A percentile compares a stretch with the other conserved stretches of the same genome.
phyloP scores from a whole-genome alignment of 257 asterid genomes.

The Cynanchum wilfordii region DNA sequence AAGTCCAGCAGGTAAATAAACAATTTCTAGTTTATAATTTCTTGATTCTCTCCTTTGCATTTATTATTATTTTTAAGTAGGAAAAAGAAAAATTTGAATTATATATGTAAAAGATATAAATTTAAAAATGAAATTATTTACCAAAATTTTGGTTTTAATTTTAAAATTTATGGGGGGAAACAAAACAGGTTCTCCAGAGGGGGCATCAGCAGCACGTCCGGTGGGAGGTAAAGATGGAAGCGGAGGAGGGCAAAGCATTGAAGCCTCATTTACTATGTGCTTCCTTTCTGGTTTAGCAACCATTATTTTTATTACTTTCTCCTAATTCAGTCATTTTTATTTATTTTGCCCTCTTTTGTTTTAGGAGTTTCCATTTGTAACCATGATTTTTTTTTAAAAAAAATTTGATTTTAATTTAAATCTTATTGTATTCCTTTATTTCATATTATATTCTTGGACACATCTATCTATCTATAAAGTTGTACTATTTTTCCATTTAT shows the following conservation, averaged over 20 bases:
- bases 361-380: neutral
- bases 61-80: too few species aligned
- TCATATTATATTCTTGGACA: neutral
- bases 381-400: neutral
- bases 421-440: neutral
- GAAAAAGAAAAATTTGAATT: too few species aligned
- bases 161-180: neutral
- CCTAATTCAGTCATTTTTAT: neutral
- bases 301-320: constrained; percentile 11
- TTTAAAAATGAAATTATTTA: too few species aligned
- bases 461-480: neutral
- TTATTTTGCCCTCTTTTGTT: neutral
- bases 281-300: constrained; percentile 21
- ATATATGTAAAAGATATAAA: too few species aligned
- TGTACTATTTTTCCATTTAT: neutral
- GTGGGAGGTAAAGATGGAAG: neutral
- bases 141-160: too few species aligned
- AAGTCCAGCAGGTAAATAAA: constrained; percentile 28
- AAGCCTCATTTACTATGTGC: constrained; percentile 14
- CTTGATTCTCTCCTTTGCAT: neutral
- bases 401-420: too few species aligned
- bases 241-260: constrained; percentile 7
- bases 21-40: too few species aligned
- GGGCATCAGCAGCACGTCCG: constrained; percentile 21
- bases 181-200: constrained; percentile 7